Evolutionary conservation across 2,329 filamentous ascomycete species (phyloP).

Genomic region (Pseudopyrenochaeta lycopersici): DNA sequence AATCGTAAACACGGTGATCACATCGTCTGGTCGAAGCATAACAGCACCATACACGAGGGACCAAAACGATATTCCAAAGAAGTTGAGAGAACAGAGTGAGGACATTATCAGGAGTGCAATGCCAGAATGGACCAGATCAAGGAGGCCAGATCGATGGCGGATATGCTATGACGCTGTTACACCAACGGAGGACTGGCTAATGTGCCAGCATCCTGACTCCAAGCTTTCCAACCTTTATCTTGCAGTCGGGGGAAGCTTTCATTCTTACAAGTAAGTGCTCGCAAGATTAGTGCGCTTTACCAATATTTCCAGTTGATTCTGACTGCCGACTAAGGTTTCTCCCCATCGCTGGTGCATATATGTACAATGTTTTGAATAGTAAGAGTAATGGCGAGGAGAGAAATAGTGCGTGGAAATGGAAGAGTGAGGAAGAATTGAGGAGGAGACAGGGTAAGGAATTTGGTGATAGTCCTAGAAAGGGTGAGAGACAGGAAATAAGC

Average conservation of each 20-base stretch:
- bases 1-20: conserved; percentile 63
- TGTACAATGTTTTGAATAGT: conserved; percentile 54
- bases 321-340: no score
- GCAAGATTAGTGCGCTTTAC: conserved; percentile 66
- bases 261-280: conserved; percentile 63
- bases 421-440: conserved; percentile 27
- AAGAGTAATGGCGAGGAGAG: conserved; percentile 48
- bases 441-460: conserved; percentile 29
- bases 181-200: conserved; percentile 69
- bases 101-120: conserved; percentile 37
- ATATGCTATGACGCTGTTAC: conserved; percentile 69
- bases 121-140: conserved; percentile 42
- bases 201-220: conserved; percentile 61
- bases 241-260: conserved; percentile 69
- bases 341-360: conserved; percentile 55
- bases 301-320: conserved; percentile 44
- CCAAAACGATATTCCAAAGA: conserved; percentile 54
- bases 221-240: conserved; percentile 64
- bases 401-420: conserved; percentile 48
- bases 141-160: conserved; percentile 54
- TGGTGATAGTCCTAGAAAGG: conserved; percentile 18
- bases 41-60: conserved; percentile 59
- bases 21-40: conserved; percentile 60
- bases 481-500: conserved; percentile 17
- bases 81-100: conserved; percentile 55